These are phyloP conservation scores for Paraphaeosphaeria sporulosa DNA, from an alignment of 2,329 filamentous ascomycete species.

Conservation along the genomic window DNA sequence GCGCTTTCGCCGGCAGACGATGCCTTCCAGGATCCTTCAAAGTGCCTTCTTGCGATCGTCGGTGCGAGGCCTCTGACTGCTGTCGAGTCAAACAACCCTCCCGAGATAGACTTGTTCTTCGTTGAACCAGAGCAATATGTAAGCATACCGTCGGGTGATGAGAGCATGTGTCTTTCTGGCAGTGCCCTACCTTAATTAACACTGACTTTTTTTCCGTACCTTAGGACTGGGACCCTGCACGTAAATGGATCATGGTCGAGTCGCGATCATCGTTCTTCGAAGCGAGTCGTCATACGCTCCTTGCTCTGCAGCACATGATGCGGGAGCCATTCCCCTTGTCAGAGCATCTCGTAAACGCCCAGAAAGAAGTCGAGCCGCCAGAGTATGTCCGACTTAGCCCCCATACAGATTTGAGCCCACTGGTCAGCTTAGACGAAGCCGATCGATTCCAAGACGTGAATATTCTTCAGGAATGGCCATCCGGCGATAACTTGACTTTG, in stretches of 20 bases:
- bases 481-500: constrained; percentile 57
- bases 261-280: constrained; percentile 78
- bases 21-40: constrained; percentile 61
- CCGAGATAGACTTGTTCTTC: constrained; percentile 80
- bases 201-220: too few relatives aligned
- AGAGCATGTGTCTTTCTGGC: too few relatives aligned
- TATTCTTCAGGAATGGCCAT: constrained; percentile 64
- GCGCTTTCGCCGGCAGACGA: constrained; percentile 65
- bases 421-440: constrained; percentile 50
- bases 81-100: constrained; percentile 69
- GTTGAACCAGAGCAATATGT: constrained; percentile 63
- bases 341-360: constrained; percentile 65
- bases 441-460: constrained; percentile 58
- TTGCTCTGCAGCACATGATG: constrained; percentile 72
- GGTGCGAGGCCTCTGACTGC: constrained; percentile 72
- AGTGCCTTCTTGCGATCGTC: constrained; percentile 75
- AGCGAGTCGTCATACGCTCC: constrained; percentile 74
- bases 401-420: constrained; percentile 57
- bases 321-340: constrained; percentile 67
- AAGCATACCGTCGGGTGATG: too few relatives aligned
- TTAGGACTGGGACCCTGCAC: constrained; percentile 69
- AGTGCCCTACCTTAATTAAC: too few relatives aligned
- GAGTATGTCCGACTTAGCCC: constrained; percentile 61
- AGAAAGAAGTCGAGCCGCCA: constrained; percentile 58
- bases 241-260: constrained; percentile 81